Base-by-base conservation (phyloP, 1,284 basidiomycete species). In the Boletus mariae region DNA sequence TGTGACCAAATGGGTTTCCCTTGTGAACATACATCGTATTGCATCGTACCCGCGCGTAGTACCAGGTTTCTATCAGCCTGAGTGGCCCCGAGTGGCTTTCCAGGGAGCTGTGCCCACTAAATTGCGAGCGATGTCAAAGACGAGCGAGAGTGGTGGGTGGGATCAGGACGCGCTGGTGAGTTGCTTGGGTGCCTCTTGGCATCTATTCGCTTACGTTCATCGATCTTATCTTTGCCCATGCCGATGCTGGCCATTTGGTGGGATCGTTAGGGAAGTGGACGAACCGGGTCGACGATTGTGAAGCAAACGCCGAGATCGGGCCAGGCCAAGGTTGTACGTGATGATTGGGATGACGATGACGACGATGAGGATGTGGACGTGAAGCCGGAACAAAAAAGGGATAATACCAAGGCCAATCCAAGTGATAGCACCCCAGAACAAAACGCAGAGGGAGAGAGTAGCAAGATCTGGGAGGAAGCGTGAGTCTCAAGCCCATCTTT, bases 381-480 rank as follows among this genome's bases (percentile, higher is more conserved):
- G 9, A 51, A 43, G 2, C 23, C 5, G 12, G 37, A 35, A 2
- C 2, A 20, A 20, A 34, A 17, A 10, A 25, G 2, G 13, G 17
- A 25, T 13, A 28, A 20, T 20, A 20, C 11, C 12, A 32, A 25
- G 42, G 17, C 15, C 28, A 17, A 29, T 11, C 12, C 45, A 8
- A 35, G 26, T 15, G 45, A 28, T 5, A 3, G 25, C 6, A 7
- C 9, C 4, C 3, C 9, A 13, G 28, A 40, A 13, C 23, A 13
- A 12, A 17, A 32, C 4, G 41, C 13, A 15, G 60, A 61, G 31
- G 66, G 71, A 35, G 71, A 72, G 37, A 72, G 65, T 12, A 65
- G 63, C 57, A 64, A 60, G 44, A 58, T 80, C 35, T 79, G 77
- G 77, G 71, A 75, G 52, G 68, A 73, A 56, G 77, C 78, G 77